Percentiles rank a stretch among this genome's conserved stretches.
Conservation (phyloP, 2,329 filamentous ascomycete genomes). For the Hymenoscyphus infarciens region DNA sequence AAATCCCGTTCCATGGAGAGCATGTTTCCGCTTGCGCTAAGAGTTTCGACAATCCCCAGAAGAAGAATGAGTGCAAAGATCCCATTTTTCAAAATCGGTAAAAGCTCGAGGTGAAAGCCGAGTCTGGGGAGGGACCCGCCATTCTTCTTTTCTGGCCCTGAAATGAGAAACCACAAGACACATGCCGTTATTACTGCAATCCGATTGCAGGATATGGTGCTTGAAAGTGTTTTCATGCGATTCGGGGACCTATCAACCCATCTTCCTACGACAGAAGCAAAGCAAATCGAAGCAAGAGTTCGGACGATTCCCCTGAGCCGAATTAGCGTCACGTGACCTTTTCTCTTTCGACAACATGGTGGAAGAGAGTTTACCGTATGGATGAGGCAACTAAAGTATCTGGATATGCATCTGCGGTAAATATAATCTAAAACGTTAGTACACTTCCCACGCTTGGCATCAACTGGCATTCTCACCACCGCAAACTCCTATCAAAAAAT, state of each 20-base stretch:
- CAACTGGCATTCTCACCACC: slow-evolving; percentile 20
- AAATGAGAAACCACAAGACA: slow-evolving; percentile 40
- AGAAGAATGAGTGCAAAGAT: slow-evolving; percentile 38
- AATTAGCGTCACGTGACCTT: slow-evolving; percentile 20
- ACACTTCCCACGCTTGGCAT: not conserved
- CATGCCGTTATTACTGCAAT: slow-evolving; percentile 41
- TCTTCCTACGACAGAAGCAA: slow-evolving; percentile 41
- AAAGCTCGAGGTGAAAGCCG: not conserved
- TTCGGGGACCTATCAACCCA: slow-evolving; percentile 42
- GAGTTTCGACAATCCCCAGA: slow-evolving; percentile 41
- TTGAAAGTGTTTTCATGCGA: slow-evolving; percentile 41
- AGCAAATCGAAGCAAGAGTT: slow-evolving; percentile 39
- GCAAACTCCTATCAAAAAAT: slow-evolving; percentile 27
- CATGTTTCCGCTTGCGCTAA: slow-evolving; percentile 42
- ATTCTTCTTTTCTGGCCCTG: slow-evolving; percentile 14
- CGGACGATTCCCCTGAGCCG: slow-evolving; percentile 35
- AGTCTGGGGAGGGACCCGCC: not conserved
- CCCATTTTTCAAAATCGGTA: slow-evolving; percentile 28
- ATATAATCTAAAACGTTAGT: slow-evolving; percentile 41
- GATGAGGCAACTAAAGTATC: slow-evolving; percentile 41
- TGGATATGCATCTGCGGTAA: slow-evolving; percentile 49
- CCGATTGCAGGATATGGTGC: slow-evolving; percentile 42
- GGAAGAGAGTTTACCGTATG: slow-evolving; percentile 35
- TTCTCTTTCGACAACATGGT: not conserved
- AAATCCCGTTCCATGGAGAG: slow-evolving; percentile 48